A percentile compares a stretch with the other conserved stretches of the same genome.
These are phyloP conservation scores for Collybia nuda DNA, from an alignment of 768 basidiomycete species.

Conservation along the genomic window DNA sequence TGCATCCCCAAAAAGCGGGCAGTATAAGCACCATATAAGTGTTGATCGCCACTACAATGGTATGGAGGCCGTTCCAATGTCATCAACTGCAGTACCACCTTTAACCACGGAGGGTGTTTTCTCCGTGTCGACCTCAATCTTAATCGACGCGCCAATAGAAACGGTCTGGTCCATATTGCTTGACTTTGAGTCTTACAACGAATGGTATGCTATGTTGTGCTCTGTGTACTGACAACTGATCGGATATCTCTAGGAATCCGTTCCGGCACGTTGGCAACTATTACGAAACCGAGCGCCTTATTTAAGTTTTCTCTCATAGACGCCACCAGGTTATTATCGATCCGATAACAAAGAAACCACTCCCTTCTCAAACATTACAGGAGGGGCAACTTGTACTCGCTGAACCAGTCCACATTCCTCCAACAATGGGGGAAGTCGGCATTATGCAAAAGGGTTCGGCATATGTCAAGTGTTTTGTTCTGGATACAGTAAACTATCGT, in stretches of 20 bases:
- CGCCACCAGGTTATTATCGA: constrained; percentile 49
- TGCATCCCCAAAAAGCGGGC: no score
- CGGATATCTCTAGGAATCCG: constrained; percentile 52
- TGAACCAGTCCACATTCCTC: constrained; percentile 56
- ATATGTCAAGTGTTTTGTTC: constrained; percentile 42
- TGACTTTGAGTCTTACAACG: constrained; percentile 60
- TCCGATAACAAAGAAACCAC: constrained; percentile 29
- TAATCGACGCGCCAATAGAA: constrained; percentile 62
- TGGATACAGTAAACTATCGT: constrained; percentile 55
- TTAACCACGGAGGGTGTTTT: constrained; percentile 43
- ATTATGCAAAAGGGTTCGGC: constrained; percentile 35
- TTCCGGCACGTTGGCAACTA: constrained; percentile 49
- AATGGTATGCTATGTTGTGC: constrained; percentile 45
- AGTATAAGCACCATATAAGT: no score
- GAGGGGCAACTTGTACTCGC: constrained; percentile 50
- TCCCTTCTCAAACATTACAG: constrained; percentile 46
- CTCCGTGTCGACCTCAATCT: constrained; percentile 38
- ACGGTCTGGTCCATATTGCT: constrained; percentile 60
- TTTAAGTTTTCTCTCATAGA: constrained; percentile 24
- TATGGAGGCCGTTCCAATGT: not conserved
- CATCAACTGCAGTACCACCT: constrained; percentile 33
- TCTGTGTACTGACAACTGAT: not conserved
- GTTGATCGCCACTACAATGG: no score
- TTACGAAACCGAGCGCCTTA: not conserved
- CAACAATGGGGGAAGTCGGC: constrained; percentile 46